Percentiles rank a stretch among this genome's conserved stretches.
These are phyloP conservation scores for Saccharomycopsis oosterbeekiorum DNA, from an alignment of 805 yeast genomes.

Conservation along the genomic window DNA sequence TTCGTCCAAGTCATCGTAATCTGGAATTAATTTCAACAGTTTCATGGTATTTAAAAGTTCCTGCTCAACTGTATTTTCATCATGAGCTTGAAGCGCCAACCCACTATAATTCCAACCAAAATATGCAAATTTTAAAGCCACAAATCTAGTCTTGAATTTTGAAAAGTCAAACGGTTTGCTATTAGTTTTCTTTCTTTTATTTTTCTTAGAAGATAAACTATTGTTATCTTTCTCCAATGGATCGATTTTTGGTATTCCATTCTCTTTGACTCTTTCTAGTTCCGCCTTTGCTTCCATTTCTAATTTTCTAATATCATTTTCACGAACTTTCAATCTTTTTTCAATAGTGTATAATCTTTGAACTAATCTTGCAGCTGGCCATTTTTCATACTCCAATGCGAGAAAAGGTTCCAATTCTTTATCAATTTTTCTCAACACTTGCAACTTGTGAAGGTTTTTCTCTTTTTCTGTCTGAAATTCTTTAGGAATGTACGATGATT, in stretches of 20 bases:
- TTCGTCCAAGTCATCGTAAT: conserved; percentile 51
- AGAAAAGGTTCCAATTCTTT: background rate
- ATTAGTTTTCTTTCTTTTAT: background rate
- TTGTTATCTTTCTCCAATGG: background rate
- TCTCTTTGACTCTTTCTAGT: background rate
- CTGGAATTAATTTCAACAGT: conserved; percentile 54
- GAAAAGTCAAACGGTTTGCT: conserved; percentile 46
- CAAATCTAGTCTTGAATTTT: conserved; percentile 50
- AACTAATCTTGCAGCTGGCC: background rate
- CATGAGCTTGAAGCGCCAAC: conserved; percentile 67
- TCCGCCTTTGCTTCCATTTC: background rate
- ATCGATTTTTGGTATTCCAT: background rate
- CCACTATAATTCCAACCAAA: conserved; percentile 95
- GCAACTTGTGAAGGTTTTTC: background rate
- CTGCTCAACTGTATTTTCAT: conserved; percentile 78
- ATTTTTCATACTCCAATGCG: background rate
- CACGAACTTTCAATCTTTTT: background rate
- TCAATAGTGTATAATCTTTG: background rate
- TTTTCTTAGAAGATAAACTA: background rate
- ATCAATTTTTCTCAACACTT: background rate
- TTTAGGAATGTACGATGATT: background rate
- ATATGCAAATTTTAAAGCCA: conserved; percentile 80
- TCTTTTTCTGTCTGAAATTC: background rate
- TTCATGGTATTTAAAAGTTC: conserved; percentile 61
- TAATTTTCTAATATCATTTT: background rate